Evolutionary conservation across 306 rosid species (phyloP).

Genomic region (Prunus kanzakura): DNA sequence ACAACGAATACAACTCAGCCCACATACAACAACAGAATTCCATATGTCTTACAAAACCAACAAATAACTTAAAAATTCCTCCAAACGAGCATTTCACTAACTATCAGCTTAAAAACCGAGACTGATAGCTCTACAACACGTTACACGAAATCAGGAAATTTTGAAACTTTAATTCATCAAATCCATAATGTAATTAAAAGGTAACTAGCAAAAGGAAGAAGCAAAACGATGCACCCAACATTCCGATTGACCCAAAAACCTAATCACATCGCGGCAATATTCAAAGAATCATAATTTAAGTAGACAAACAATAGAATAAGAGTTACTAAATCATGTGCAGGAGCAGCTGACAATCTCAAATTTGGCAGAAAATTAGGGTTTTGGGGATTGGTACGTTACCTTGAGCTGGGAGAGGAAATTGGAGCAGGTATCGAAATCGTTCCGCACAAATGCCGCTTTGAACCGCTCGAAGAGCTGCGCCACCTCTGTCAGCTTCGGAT

Average conservation of each 20-base stretch:
- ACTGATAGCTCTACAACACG: background rate
- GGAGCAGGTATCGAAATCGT: slow-evolving; percentile 48
- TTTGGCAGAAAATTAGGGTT: slow-evolving; percentile 38
- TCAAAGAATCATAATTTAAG: background rate
- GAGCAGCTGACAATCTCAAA: background rate
- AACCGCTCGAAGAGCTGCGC: slow-evolving; percentile 77
- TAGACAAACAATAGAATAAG: background rate
- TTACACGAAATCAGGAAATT: background rate
- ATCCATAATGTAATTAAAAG: background rate
- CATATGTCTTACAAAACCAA: background rate
- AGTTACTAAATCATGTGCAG: background rate
- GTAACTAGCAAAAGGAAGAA: background rate
- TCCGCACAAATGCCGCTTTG: slow-evolving; percentile 63
- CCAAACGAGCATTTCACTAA: background rate
- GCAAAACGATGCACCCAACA: background rate
- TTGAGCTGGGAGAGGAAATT: slow-evolving; percentile 71
- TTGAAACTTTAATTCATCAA: background rate
- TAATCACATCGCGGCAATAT: background rate
- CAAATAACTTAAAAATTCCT: background rate
- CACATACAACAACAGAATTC: background rate
- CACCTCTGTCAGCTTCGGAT: slow-evolving; percentile 74
- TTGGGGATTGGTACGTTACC: slow-evolving; percentile 36
- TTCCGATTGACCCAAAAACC: background rate
- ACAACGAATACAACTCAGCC: background rate
- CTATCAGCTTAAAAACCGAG: background rate